Evolutionary conservation across 2,329 filamentous ascomycete species (phyloP).

Genomic region (Diaporthe sp.): DNA sequence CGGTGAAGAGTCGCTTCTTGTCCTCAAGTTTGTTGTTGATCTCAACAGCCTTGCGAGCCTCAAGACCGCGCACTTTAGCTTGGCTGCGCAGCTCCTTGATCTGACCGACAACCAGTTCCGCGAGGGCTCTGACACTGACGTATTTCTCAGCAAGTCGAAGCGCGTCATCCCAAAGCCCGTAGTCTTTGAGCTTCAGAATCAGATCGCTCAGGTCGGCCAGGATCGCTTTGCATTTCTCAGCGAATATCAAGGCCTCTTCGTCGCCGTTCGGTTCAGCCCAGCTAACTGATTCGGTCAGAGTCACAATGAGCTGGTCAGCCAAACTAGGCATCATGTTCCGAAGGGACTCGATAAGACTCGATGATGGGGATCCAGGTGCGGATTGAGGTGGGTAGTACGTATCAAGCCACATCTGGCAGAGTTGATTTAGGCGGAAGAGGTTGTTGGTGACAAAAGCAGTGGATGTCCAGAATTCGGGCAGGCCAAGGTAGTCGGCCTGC

Average conservation of each 20-base stretch:
- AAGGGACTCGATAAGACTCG: slow-evolving; percentile 60
- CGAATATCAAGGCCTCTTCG: slow-evolving; percentile 63
- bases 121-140: slow-evolving; percentile 67
- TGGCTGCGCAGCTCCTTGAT: slow-evolving; percentile 59
- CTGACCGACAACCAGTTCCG: slow-evolving; percentile 69
- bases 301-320: slow-evolving; percentile 68
- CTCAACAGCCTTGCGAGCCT: slow-evolving; percentile 53
- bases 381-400: slow-evolving; percentile 55
- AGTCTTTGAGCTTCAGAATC: slow-evolving; percentile 66
- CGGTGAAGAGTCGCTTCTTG: slow-evolving; percentile 63
- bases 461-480: slow-evolving; percentile 91
- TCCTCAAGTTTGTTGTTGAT: slow-evolving; percentile 59
- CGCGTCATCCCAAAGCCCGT: slow-evolving; percentile 70
- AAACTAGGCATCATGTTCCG: slow-evolving; percentile 64
- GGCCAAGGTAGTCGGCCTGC: slow-evolving; percentile 71
- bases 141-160: slow-evolving; percentile 72
- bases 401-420: slow-evolving; percentile 69
- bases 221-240: slow-evolving; percentile 59
- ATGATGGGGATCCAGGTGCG: slow-evolving; percentile 50
- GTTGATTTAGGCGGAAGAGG: slow-evolving; percentile 70
- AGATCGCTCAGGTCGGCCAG: slow-evolving; percentile 53
- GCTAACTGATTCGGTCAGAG: slow-evolving; percentile 66
- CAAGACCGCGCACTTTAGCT: slow-evolving; percentile 50
- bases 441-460: slow-evolving; percentile 74
- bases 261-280: slow-evolving; percentile 64